These are phyloP conservation scores for Clitoria ternatea DNA, from an alignment of 306 rosid species.

Conservation along the genomic window DNA sequence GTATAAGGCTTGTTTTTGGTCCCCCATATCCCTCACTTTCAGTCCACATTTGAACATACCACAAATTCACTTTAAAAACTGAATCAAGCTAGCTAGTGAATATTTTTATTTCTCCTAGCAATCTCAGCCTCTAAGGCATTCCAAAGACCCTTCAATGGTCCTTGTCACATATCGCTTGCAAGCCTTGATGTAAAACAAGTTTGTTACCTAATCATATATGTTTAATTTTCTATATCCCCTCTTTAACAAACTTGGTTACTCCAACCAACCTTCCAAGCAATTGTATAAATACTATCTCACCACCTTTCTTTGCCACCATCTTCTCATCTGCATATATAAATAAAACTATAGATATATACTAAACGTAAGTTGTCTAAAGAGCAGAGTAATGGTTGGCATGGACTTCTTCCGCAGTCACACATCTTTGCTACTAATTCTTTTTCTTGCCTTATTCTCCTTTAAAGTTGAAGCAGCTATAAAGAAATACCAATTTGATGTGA, in stretches of 20 bases:
- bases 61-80: background rate
- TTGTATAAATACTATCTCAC: constrained; percentile 33
- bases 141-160: constrained; percentile 49
- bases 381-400: constrained; percentile 40
- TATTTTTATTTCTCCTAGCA: constrained; percentile 30
- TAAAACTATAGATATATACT: background rate
- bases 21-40: constrained; percentile 25
- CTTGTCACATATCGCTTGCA: constrained; percentile 58
- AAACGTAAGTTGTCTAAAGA: constrained; percentile 16
- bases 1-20: constrained; percentile 22
- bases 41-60: constrained; percentile 8
- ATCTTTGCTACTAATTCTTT: constrained; percentile 24
- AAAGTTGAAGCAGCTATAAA: constrained; percentile 69
- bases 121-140: constrained; percentile 71
- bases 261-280: constrained; percentile 20
- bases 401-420: constrained; percentile 16
- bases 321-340: constrained; percentile 25
- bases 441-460: constrained; percentile 43
- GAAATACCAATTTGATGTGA: constrained; percentile 83
- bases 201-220: constrained; percentile 45
- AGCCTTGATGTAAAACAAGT: constrained; percentile 48
- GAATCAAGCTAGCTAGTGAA: constrained; percentile 8
- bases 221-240: background rate
- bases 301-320: constrained; percentile 13
- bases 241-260: constrained; percentile 21